Evolutionary conservation across 768 basidiomycete genomes (phyloP).

Genomic region (Artomyces pyxidatus): DNA sequence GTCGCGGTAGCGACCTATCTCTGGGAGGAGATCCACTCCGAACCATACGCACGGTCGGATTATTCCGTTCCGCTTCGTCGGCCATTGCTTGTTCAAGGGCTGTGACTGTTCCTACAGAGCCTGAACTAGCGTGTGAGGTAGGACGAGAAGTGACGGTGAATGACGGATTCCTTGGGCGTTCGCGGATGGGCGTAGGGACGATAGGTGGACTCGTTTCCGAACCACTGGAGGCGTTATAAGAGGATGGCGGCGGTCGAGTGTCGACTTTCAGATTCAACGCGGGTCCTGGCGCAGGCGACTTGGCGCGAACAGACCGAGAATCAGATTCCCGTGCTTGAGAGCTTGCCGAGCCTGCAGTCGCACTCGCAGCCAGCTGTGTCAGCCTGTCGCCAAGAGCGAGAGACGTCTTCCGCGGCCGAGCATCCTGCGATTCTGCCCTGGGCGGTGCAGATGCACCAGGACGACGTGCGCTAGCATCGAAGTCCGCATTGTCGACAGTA

Average conservation of each 20-base stretch:
- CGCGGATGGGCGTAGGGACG: conserved; percentile 24
- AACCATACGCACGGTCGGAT: background rate
- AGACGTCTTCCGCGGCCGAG: conserved; percentile 10
- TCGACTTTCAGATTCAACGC: conserved; percentile 9
- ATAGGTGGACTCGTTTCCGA: conserved; percentile 18
- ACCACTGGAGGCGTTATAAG: conserved; percentile 14
- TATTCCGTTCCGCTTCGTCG: background rate
- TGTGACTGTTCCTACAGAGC: conserved; percentile 1
- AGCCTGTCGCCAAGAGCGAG: conserved; percentile 11
- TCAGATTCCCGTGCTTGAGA: too few relatives aligned
- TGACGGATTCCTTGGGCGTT: conserved; percentile 23
- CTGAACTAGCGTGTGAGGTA: conserved; percentile 16
- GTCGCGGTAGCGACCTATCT: background rate
- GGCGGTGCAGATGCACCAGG: background rate
- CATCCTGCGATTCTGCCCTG: background rate
- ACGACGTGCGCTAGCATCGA: background rate
- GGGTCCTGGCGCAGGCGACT: background rate
- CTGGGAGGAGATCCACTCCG: background rate
- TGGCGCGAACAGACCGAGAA: background rate
- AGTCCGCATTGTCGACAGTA: background rate
- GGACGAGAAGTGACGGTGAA: conserved; percentile 31
- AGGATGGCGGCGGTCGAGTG: conserved; percentile 13
- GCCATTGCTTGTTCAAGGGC: background rate
- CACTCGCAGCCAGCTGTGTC: conserved; percentile 10
- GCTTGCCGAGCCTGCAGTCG: too few relatives aligned